Evolutionary conservation across 2,329 filamentous ascomycete species (phyloP).

Genomic region (Phyllosticta citrichinensis): DNA sequence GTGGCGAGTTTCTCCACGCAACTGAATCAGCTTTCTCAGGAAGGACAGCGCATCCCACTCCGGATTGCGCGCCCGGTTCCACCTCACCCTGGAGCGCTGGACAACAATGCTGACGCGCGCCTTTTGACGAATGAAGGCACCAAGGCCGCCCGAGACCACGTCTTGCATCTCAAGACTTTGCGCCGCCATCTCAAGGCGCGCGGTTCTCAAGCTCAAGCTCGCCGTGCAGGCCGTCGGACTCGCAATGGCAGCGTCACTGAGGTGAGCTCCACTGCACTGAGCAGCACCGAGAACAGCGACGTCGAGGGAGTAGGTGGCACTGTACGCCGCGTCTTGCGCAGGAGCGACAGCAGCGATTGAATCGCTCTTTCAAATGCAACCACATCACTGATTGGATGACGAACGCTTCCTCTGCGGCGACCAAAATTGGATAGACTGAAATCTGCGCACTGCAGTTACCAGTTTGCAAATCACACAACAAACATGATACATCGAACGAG

Average conservation of each 20-base stretch:
- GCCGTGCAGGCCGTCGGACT: neutral
- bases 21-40: slow-evolving; percentile 11
- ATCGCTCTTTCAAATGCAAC: neutral
- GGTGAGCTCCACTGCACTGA: neutral
- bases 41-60: slow-evolving; percentile 17
- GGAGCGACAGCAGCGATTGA: slow-evolving; percentile 1
- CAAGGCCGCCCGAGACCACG: slow-evolving; percentile 1
- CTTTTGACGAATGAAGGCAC: slow-evolving; percentile 18
- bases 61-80: slow-evolving; percentile 15
- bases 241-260: slow-evolving; percentile 4
- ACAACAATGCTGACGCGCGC: slow-evolving; percentile 19
- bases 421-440: neutral
- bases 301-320: slow-evolving; percentile 1
- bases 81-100: slow-evolving; percentile 20
- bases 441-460: neutral
- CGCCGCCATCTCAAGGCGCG: slow-evolving; percentile 3
- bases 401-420: neutral
- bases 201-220: slow-evolving; percentile 6
- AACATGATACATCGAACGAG: neutral
- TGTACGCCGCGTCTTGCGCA: slow-evolving; percentile 1
- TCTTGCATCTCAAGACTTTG: slow-evolving; percentile 8
- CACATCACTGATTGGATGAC: neutral
- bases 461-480: slow-evolving; percentile 2
- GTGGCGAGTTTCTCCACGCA: slow-evolving; percentile 5
- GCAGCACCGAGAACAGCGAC: slow-evolving; percentile 5